phyloP scores from a whole-genome alignment of 129 eudicot species.

The Apium graveolens region DNA sequence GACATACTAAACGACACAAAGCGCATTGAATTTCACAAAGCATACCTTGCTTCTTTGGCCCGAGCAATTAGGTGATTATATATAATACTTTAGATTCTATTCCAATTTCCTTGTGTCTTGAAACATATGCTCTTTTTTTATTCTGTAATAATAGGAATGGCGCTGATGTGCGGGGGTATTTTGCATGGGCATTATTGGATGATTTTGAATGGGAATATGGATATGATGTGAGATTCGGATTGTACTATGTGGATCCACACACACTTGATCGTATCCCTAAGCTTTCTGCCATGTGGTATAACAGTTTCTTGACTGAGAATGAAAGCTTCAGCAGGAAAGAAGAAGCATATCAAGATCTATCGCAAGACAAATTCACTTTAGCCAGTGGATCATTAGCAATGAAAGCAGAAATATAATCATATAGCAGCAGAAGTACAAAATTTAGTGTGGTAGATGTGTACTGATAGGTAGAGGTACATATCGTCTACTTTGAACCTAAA shows the following conservation, averaged over 20 bases:
- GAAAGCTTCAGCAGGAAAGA: conserved; percentile 6
- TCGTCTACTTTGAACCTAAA: too few species aligned
- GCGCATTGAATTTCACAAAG: conserved; percentile 50
- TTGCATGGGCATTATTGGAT: conserved; percentile 37
- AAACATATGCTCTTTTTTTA: not conserved
- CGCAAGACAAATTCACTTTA: too few species aligned
- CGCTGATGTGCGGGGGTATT: conserved; percentile 86
- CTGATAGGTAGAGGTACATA: too few species aligned
- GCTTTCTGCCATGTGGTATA: conserved; percentile 65
- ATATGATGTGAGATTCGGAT: conserved; percentile 43
- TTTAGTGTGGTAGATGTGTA: too few species aligned
- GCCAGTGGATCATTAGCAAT: too few species aligned
- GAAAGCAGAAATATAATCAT: too few species aligned
- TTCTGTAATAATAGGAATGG: conserved; percentile 39
- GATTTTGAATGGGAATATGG: conserved; percentile 66
- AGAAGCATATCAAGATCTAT: not conserved
- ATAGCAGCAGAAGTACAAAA: too few species aligned
- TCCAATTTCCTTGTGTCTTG: not conserved
- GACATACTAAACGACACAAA: conserved; percentile 41
- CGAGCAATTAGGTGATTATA: conserved; percentile 48
- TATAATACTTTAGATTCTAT: too few species aligned
- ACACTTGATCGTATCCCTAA: conserved; percentile 60
- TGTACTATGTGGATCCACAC: conserved; percentile 45
- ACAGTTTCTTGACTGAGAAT: conserved; percentile 42
- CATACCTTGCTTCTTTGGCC: conserved; percentile 58